phyloP scores from a whole-genome alignment of 2,329 filamentous ascomycete species.

The Grosmannia huntii region DNA sequence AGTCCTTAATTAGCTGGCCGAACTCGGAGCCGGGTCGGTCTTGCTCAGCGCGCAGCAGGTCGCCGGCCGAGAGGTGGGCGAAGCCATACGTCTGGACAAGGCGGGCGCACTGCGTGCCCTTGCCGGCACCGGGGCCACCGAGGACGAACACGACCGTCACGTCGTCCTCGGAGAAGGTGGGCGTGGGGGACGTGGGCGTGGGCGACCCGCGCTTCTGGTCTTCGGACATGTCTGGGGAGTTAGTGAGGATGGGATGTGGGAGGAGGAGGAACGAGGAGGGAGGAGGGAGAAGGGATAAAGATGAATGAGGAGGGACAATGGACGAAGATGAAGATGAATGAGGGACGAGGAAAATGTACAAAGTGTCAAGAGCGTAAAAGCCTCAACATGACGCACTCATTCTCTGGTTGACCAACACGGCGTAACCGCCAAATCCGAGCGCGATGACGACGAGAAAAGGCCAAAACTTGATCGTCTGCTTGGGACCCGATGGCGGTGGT shows the following conservation, averaged over 20 bases:
- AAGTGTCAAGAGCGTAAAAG: no score
- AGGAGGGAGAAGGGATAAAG: background rate
- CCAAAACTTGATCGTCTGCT: slow-evolving; percentile 38
- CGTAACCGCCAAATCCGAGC: slow-evolving; percentile 34
- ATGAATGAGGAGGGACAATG: no score
- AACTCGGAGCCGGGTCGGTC: slow-evolving; percentile 76
- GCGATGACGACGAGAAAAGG: slow-evolving; percentile 40
- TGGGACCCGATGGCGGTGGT: slow-evolving; percentile 2
- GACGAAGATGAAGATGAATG: no score
- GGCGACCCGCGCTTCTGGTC: background rate
- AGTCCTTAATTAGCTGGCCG: slow-evolving; percentile 80
- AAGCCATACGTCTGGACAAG: slow-evolving; percentile 83
- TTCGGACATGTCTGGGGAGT: slow-evolving; percentile 6
- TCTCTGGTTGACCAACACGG: slow-evolving; percentile 35
- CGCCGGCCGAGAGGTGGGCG: slow-evolving; percentile 84
- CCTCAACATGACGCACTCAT: slow-evolving; percentile 11
- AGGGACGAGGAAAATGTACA: no score
- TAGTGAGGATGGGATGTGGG: background rate
- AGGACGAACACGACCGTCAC: slow-evolving; percentile 96
- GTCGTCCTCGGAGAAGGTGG: slow-evolving; percentile 61
- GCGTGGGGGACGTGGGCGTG: slow-evolving; percentile 26
- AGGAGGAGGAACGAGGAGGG: background rate
- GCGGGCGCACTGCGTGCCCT: slow-evolving; percentile 88
- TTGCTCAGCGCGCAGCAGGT: slow-evolving; percentile 88
- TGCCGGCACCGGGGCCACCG: slow-evolving; percentile 87